phyloP scores from a whole-genome alignment of 2,329 filamentous ascomycete genomes.

The Trichophyton equinum region DNA sequence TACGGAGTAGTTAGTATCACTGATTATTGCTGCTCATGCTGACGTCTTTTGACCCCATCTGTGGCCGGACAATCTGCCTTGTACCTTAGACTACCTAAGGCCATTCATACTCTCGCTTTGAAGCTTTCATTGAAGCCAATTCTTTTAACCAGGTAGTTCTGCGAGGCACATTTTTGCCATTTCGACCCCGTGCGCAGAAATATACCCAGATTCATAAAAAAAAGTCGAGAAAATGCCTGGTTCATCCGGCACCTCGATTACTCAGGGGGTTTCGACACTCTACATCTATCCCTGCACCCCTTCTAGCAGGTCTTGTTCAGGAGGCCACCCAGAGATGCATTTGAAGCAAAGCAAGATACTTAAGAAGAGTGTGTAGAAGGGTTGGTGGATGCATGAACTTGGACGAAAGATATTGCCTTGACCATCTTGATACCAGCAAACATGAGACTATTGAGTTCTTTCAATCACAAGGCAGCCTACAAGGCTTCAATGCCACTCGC shows the following conservation, averaged over 20 bases:
- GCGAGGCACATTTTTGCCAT: slow-evolving; percentile 9
- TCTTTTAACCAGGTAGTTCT: slow-evolving; percentile 3
- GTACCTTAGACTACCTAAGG: slow-evolving; percentile 1
- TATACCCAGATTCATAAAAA: slow-evolving; percentile 5
- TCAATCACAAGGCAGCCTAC: neutral
- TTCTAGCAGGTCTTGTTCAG: neutral
- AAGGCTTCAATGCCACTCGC: slow-evolving; percentile 17
- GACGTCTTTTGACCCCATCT: slow-evolving; percentile 8
- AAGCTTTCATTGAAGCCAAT: slow-evolving; percentile 9
- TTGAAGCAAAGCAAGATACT: neutral
- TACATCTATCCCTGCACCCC: slow-evolving; percentile 8
- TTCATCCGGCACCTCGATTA: slow-evolving; percentile 10
- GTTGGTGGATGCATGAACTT: slow-evolving; percentile 11
- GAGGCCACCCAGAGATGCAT: no score
- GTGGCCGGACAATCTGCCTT: slow-evolving; percentile 7
- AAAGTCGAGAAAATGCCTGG: slow-evolving; percentile 6
- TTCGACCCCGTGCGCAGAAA: slow-evolving; percentile 8
- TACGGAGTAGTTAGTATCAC: slow-evolving; percentile 2
- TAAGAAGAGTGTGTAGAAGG: slow-evolving; percentile 6
- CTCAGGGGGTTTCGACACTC: slow-evolving; percentile 6
- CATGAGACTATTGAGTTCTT: neutral
- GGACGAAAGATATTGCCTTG: slow-evolving; percentile 9
- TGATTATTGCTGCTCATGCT: slow-evolving; percentile 7
- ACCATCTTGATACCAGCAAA: slow-evolving; percentile 10
- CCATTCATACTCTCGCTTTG: slow-evolving; percentile 4